Base-by-base conservation (phyloP, 208 protist species). In the Trypanosoma scelopori region DNA sequence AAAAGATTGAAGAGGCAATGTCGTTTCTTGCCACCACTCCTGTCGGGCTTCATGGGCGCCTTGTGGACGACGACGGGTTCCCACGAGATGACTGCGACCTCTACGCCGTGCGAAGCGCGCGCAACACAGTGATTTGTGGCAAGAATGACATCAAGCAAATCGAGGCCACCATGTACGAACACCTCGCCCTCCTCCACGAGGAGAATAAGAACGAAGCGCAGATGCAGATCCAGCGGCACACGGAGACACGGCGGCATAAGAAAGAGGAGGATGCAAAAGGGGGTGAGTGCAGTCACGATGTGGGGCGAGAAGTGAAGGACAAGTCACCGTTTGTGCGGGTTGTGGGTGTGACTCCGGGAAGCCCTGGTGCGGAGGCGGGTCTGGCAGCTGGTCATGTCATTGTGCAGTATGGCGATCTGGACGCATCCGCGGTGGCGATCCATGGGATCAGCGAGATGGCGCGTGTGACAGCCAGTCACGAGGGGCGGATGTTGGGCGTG, bases 41-140 rank as follows among this genome's bases (percentile, higher is more conserved):
- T 12, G 87, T 85, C 15, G 90, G 90, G 1, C 51, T 92, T 53
- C 43, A 67, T 39, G 79, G 62, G 5, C 71, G 67, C n/a, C 76
- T 96, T 20, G 30, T 92, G 11, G 87, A 96, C 62, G 76, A 73
- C 7, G 87, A 93, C 22, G 90, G 90, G 25, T 93, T 91, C 53
- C 90, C 90, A 12, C 73, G 90, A 7, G 55, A 59, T 52, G 90
- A 96, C 68, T 92, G 85, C 63, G 90, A 96, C 67, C 65, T 93
- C n/a, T 93, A 94, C 69, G 90, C 90, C 2, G 82, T 96, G 0
- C 79, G 85, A 15, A 66, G 62, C 1, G 87, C 90, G 0, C 71
- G 87, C 7, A 78, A 96, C n/a, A 87, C 74, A 0, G 82, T 91
- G 3, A 72, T 67, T 58, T 87, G 69, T 51, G 71, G 73, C 16